phyloP scores from a whole-genome alignment of 345 rosid species.

The Eucalyptus cloeziana region DNA sequence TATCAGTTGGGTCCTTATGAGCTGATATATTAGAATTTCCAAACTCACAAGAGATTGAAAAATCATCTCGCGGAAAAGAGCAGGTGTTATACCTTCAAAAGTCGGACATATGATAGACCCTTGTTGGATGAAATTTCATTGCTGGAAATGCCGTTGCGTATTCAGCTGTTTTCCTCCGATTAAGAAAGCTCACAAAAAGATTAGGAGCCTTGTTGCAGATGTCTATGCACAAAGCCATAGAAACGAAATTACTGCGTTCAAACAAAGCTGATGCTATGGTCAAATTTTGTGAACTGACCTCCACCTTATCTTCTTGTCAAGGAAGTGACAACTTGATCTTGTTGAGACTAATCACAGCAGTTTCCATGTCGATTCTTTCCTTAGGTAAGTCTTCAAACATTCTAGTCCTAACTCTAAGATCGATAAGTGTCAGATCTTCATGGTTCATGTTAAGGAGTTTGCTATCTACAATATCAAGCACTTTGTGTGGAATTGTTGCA shows the following conservation, averaged over 20 bases:
- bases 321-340: background rate
- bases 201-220: background rate
- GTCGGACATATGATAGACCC: background rate
- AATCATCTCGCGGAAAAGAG: background rate
- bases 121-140: background rate
- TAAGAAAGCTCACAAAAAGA: background rate
- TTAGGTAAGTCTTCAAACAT: background rate
- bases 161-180: background rate
- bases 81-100: background rate
- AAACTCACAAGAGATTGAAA: background rate
- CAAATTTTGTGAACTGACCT: background rate
- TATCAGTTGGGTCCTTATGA: background rate
- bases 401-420: background rate
- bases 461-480: too few species aligned
- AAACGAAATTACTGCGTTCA: background rate
- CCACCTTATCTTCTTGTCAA: background rate
- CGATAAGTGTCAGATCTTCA: background rate
- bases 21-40: background rate
- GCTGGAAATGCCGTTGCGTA: background rate
- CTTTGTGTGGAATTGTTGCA: too few species aligned
- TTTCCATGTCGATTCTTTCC: background rate
- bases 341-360: background rate
- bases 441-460: background rate
- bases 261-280: background rate
- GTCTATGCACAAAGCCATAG: background rate